phyloP scores from a whole-genome alignment of 2,329 filamentous ascomycete species.

The Xylaria sp. region DNA sequence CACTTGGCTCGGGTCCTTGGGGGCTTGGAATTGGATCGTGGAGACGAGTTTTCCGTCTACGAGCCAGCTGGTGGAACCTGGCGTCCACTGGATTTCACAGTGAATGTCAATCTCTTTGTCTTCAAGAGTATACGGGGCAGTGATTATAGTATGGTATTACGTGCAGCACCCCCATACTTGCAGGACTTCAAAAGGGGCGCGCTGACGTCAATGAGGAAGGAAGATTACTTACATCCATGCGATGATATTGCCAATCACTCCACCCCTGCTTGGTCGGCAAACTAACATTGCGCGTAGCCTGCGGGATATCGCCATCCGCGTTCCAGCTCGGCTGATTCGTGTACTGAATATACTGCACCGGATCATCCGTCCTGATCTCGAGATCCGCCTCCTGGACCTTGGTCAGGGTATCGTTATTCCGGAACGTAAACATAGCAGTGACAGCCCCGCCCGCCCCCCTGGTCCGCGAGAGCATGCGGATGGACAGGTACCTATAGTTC shows the following conservation, averaged over 20 bases:
- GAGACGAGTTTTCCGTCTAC: conserved; percentile 52
- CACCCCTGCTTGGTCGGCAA: conserved; percentile 46
- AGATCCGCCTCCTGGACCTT: conserved; percentile 47
- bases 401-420: conserved; percentile 31
- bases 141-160: not conserved
- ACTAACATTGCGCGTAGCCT: conserved; percentile 48
- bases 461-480: conserved; percentile 58
- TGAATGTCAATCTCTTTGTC: not conserved
- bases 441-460: conserved; percentile 53
- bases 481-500: conserved; percentile 46
- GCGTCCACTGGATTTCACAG: conserved; percentile 36
- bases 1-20: conserved; percentile 51
- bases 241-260: conserved; percentile 57
- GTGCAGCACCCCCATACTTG: too few relatives aligned
- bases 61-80: conserved; percentile 53
- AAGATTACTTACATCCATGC: conserved; percentile 46
- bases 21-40: conserved; percentile 55
- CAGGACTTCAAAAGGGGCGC: not conserved
- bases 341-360: conserved; percentile 48
- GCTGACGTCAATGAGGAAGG: not conserved
- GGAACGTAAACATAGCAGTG: conserved; percentile 60
- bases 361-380: conserved; percentile 49
- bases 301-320: conserved; percentile 47
- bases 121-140: not conserved
- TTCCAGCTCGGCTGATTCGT: conserved; percentile 58